Evolutionary conservation across 768 basidiomycete genomes (phyloP).

Genomic region (Dendrothele bispora): DNA sequence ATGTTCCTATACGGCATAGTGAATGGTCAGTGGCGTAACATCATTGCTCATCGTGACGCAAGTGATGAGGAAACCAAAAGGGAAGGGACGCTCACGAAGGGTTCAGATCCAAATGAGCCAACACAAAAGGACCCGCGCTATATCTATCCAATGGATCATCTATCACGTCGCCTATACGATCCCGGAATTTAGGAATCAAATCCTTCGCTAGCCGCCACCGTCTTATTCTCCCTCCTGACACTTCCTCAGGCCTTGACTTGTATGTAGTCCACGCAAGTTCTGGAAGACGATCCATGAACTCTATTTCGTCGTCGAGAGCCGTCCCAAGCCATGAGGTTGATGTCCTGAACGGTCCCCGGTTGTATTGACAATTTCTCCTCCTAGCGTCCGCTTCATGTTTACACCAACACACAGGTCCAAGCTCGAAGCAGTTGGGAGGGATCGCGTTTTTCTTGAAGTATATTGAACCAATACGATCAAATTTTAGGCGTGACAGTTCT

Average conservation of each 20-base stretch:
- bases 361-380: constrained; percentile 7
- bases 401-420: constrained; percentile 19
- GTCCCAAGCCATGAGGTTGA: constrained; percentile 18
- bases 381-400: constrained; percentile 18
- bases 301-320: constrained; percentile 16
- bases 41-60: not conserved
- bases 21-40: not conserved
- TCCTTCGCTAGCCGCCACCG: constrained; percentile 11
- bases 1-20: constrained; percentile 14
- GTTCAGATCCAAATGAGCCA: constrained; percentile 20
- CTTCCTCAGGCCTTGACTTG: not conserved
- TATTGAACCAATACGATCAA: constrained; percentile 22
- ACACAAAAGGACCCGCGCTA: constrained; percentile 17
- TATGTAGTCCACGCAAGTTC: constrained; percentile 15
- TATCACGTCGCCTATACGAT: constrained; percentile 12
- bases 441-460: constrained; percentile 17
- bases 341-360: constrained; percentile 22
- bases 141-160: constrained; percentile 20
- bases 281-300: constrained; percentile 18
- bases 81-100: constrained; percentile 10
- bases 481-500: constrained; percentile 19
- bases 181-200: constrained; percentile 15
- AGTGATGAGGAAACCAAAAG: not conserved
- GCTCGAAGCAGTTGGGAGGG: constrained; percentile 11
- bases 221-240: no score